Evolutionary conservation across 345 rosid genomes (phyloP), one percentile per base, ranked within the genome.

Genomic region (Pistacia vera): DNA sequence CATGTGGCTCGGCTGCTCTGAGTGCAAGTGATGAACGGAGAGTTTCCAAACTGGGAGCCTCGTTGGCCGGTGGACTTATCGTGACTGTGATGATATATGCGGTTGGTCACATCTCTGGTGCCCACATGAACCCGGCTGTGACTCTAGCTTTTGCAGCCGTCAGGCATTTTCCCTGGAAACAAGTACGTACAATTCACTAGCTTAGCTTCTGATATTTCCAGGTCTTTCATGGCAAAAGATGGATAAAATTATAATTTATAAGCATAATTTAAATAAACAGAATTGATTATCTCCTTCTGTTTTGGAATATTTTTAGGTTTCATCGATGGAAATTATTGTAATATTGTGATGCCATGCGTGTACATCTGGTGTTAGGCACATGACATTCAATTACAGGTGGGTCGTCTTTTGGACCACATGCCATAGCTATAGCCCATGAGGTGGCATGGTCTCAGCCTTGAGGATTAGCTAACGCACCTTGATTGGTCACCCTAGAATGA

Each of bases 91-190:
- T 91, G 93, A 88, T 88, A 57, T 91, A 89, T 36, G 89, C 92
- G 2, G 90, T 86, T 8, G 96, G 96, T 4, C 96, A 91, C 71
- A 72, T 91, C 81, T 91, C 93, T 2, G 96, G 96, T 48, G 93
- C 90, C 12, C 96, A 89, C 78, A 89, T 91, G 88, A 91, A 91
- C 77, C 96, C 96, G 2, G 92, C 96, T 0, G 92, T 91, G 73
- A 91, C 90, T 20, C 59, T 83, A 9, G 88, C 91, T 16, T 91
- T 91, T 63, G 91, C 96, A 12, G 79, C 88, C 48, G 79, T 78
- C 51, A 52, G 83, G 36, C 80, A 77, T 41, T 91, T 89, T 68
- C 92, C 93, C 2, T 84, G 88, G 91, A 84, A 85, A 64, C 90
- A 89, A 88, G 93, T 86, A 80, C 11, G 20, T 41, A 14, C 62